Conservation (phyloP, 2,329 filamentous ascomycete genomes). For the Ophiognomonia clavigignenti-juglandacearum region DNA sequence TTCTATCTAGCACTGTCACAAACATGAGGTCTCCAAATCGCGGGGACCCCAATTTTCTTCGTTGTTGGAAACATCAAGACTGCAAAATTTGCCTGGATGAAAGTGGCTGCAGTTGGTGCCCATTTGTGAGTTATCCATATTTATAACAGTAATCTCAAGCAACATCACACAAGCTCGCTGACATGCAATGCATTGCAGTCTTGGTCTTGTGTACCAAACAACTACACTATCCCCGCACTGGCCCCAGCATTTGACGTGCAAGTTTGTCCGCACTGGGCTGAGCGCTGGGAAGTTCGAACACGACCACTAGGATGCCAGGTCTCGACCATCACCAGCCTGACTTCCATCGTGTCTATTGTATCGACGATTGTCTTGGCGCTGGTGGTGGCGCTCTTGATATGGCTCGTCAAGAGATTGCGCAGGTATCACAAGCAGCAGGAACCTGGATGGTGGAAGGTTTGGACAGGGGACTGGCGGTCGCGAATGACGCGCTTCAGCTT, state of each 20-base stretch:
- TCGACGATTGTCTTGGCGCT: slow-evolving; percentile 25
- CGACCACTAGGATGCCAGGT: slow-evolving; percentile 35
- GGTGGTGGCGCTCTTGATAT: slow-evolving; percentile 19
- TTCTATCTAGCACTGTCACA: not conserved
- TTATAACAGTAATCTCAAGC: not conserved
- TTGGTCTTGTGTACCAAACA: slow-evolving; percentile 50
- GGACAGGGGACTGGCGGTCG: slow-evolving; percentile 11
- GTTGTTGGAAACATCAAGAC: slow-evolving; percentile 47
- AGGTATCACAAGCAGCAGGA: slow-evolving; percentile 12
- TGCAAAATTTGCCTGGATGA: slow-evolving; percentile 41
- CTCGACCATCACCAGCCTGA: slow-evolving; percentile 36
- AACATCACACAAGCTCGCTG: not conserved
- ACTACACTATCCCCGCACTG: slow-evolving; percentile 37
- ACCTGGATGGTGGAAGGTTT: slow-evolving; percentile 20
- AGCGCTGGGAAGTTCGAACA: slow-evolving; percentile 38
- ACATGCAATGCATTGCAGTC: slow-evolving; percentile 32
- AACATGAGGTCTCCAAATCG: slow-evolving; percentile 14
- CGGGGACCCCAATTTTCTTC: slow-evolving; percentile 35
- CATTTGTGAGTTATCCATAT: slow-evolving; percentile 34
- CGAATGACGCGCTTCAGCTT: not conserved
- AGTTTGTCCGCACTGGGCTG: slow-evolving; percentile 48
- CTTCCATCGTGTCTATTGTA: slow-evolving; percentile 28
- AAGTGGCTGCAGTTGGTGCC: slow-evolving; percentile 47
- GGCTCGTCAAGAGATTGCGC: slow-evolving; percentile 13
- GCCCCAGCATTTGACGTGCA: slow-evolving; percentile 45